These are phyloP conservation scores for Aspergillus sp. DNA, from an alignment of 2,329 filamentous ascomycete species.

Conservation along the genomic window DNA sequence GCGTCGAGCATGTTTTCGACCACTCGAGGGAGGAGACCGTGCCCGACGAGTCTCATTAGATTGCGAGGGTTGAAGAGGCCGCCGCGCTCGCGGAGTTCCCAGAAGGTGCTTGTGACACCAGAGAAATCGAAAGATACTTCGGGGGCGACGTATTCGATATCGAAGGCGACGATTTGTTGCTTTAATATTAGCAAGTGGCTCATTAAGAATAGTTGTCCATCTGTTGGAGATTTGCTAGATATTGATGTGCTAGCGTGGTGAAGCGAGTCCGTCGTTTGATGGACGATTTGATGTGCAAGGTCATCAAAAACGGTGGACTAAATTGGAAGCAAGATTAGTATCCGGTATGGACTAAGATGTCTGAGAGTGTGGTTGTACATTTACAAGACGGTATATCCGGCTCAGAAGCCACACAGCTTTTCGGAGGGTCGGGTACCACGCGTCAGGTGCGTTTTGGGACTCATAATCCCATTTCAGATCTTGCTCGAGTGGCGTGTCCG, in stretches of 20 bases:
- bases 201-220: conserved; percentile 88
- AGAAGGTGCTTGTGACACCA: conserved; percentile 65
- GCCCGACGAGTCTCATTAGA: conserved; percentile 59
- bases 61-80: conserved; percentile 65
- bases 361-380: conserved; percentile 44
- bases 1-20: conserved; percentile 72
- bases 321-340: conserved; percentile 9
- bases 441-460: conserved; percentile 56
- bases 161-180: conserved; percentile 92
- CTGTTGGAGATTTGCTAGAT: conserved; percentile 62
- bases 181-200: conserved; percentile 94
- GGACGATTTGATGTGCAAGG: conserved; percentile 77
- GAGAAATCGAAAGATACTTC: conserved; percentile 67
- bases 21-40: conserved; percentile 62
- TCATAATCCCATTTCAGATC: conserved; percentile 55
- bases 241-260: conserved; percentile 73
- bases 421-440: conserved; percentile 66
- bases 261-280: conserved; percentile 83
- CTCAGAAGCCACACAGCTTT: conserved; percentile 69
- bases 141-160: conserved; percentile 75
- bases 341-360: not conserved
- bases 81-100: conserved; percentile 64
- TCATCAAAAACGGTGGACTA: conserved; percentile 69
- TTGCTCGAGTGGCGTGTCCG: conserved; percentile 41
- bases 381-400: conserved; percentile 68